These are phyloP conservation scores for Naganishia randhawae DNA, from an alignment of 768 basidiomycete genomes.

Conservation along the genomic window DNA sequence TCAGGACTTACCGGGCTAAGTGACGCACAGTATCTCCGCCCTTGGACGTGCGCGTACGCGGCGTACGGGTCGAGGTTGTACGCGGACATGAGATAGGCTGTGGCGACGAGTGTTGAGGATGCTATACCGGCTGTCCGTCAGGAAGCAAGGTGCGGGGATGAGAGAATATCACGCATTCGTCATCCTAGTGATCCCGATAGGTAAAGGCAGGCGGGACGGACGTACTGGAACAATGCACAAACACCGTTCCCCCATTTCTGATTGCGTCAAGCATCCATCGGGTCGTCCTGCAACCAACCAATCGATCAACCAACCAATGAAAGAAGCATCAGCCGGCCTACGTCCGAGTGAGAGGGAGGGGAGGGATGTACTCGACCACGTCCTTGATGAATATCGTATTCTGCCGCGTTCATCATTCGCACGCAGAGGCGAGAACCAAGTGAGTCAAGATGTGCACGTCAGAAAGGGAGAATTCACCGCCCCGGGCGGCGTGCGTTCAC, in stretches of 20 bases:
- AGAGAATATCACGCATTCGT: not conserved
- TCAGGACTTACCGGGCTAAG: conserved; percentile 43
- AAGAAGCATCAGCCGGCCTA: not conserved
- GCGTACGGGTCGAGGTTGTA: conserved; percentile 41
- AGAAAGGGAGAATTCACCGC: no score
- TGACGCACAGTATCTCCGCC: conserved; percentile 48
- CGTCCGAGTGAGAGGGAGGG: not conserved
- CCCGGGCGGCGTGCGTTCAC: no score
- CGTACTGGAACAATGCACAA: conserved; percentile 50
- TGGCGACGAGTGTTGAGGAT: conserved; percentile 46
- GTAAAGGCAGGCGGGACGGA: not conserved
- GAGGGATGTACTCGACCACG: conserved; percentile 37
- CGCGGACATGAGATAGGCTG: conserved; percentile 49
- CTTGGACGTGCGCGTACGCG: conserved; percentile 44
- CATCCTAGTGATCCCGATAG: not conserved
- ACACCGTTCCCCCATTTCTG: conserved; percentile 40
- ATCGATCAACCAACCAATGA: not conserved
- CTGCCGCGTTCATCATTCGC: no score
- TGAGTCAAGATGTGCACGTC: not conserved
- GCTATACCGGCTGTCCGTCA: conserved; percentile 50
- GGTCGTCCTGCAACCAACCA: conserved; percentile 23
- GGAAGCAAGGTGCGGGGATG: not conserved
- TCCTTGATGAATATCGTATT: conserved; percentile 38
- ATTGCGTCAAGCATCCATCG: conserved; percentile 47
- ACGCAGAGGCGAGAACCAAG: not conserved